Evolutionary conservation across 441 rosid species (phyloP).

Genomic region (Monsonia emarginata): DNA sequence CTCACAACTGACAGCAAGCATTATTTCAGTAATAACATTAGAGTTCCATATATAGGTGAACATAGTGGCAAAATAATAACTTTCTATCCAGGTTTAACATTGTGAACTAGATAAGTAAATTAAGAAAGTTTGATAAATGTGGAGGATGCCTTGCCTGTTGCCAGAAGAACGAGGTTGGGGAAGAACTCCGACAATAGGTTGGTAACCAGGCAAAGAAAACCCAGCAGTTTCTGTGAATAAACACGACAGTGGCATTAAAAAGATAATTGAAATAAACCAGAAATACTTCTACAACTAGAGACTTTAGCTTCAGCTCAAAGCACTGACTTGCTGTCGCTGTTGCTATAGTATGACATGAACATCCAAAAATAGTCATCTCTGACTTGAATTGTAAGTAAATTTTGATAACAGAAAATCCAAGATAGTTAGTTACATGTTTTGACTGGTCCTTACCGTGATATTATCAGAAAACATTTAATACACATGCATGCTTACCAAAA

Average conservation of each 20-base stretch:
- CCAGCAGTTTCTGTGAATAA: slow-evolving; percentile 41
- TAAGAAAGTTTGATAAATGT: slow-evolving; percentile 6
- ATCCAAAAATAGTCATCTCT: no score
- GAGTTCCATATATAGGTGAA: slow-evolving; percentile 7
- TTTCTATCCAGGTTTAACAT: neutral
- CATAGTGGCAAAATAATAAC: slow-evolving; percentile 4
- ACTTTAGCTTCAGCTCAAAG: neutral
- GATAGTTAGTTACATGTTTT: neutral
- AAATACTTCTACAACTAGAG: neutral
- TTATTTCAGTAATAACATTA: neutral
- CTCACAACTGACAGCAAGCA: neutral
- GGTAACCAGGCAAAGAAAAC: slow-evolving; percentile 31
- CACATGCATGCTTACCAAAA: neutral
- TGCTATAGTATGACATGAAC: neutral
- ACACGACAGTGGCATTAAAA: slow-evolving; percentile 18
- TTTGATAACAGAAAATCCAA: neutral
- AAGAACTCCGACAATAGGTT: slow-evolving; percentile 53
- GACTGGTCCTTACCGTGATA: neutral
- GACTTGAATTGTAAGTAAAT: no score
- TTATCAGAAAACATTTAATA: neutral
- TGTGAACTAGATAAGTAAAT: slow-evolving; percentile 8
- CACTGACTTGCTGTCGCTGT: neutral
- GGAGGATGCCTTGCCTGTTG: slow-evolving; percentile 35
- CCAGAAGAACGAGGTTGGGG: slow-evolving; percentile 46
- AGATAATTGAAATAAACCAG: slow-evolving; percentile 2